phyloP scores from a whole-genome alignment of 768 basidiomycete species.

The Boletus barrowsii region DNA sequence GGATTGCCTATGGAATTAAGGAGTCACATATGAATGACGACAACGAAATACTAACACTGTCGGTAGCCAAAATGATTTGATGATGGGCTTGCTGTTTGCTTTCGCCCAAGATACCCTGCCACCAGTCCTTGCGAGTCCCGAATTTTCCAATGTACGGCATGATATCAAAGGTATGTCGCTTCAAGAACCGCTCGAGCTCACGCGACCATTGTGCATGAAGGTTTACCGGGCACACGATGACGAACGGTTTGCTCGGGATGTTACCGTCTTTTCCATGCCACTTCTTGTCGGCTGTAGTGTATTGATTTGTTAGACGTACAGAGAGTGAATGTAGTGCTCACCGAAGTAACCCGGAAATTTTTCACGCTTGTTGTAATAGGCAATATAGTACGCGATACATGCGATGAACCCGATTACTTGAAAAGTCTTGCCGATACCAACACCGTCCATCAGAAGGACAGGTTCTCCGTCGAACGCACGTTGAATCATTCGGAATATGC shows the following conservation, averaged over 20 bases:
- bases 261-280: background rate
- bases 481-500: slow-evolving; percentile 17
- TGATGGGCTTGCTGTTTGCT: background rate
- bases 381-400: background rate
- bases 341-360: background rate
- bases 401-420: slow-evolving; percentile 13
- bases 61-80: background rate
- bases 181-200: too few relatives aligned
- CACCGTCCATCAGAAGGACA: slow-evolving; percentile 22
- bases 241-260: background rate
- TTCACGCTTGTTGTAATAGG: rapidly evolving
- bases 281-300: background rate
- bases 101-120: background rate
- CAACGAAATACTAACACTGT: background rate
- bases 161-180: background rate
- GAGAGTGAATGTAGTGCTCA: background rate
- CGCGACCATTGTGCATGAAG: background rate
- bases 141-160: background rate
- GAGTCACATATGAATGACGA: too few relatives aligned
- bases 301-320: too few relatives aligned
- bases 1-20: background rate
- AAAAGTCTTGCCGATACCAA: slow-evolving; percentile 24
- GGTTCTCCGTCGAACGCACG: background rate
- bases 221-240: background rate
- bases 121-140: background rate